Evolutionary conservation across 176 grass and related monocot species (phyloP).

Genomic region (Oropetium thomaeum): DNA sequence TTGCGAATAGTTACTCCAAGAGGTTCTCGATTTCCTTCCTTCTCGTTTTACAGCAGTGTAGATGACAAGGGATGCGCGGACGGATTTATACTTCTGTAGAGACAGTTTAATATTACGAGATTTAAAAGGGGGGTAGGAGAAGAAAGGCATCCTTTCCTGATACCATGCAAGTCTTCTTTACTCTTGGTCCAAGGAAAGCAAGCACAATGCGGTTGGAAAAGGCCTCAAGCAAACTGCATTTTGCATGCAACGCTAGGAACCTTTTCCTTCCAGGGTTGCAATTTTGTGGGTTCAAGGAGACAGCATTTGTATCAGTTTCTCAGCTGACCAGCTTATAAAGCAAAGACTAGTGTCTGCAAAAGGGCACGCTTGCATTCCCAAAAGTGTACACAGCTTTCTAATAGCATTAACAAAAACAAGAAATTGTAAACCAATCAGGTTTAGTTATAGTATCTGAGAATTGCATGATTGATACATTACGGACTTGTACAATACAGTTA

Average conservation of each 20-base stretch:
- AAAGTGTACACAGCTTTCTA: not conserved
- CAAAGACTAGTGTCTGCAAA: not conserved
- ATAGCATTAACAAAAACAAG: not conserved
- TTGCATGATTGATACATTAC: not conserved
- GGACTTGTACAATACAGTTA: not conserved
- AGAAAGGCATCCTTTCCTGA: constrained; percentile 68
- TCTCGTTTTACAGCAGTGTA: constrained; percentile 15
- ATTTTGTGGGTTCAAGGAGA: not conserved
- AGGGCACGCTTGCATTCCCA: not conserved
- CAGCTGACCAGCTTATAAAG: not conserved
- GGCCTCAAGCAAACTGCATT: constrained; percentile 41
- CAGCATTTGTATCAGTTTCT: not conserved
- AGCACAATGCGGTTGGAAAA: constrained; percentile 47
- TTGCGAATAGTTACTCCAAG: constrained; percentile 1
- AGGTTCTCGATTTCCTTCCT: constrained; percentile 6
- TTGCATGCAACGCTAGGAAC: not conserved
- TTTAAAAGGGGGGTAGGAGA: constrained; percentile 18
- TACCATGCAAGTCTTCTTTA: constrained; percentile 62
- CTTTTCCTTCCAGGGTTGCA: constrained; percentile 26
- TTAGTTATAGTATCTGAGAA: not conserved
- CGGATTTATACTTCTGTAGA: constrained; percentile 45
- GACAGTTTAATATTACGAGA: constrained; percentile 3
- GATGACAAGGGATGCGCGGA: constrained; percentile 30
- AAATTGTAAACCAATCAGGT: not conserved
- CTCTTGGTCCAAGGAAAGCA: constrained; percentile 71